Percentiles rank a stretch among this genome's conserved stretches.
These are phyloP conservation scores for Zygosaccharomyces lentus DNA, from an alignment of 805 yeast species.

Conservation along the genomic window DNA sequence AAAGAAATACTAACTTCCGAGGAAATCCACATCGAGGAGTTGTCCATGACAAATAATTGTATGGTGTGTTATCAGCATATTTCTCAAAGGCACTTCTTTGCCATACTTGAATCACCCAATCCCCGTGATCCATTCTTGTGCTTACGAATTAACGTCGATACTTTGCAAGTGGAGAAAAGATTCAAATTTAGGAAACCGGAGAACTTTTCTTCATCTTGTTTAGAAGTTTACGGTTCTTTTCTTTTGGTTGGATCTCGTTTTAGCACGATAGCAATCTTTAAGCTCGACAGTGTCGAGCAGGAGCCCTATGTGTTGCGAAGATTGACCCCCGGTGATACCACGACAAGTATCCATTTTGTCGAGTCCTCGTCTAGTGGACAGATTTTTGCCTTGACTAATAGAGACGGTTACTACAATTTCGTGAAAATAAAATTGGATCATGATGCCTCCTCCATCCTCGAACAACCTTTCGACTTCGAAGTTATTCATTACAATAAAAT, in stretches of 20 bases:
- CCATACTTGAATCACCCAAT: constrained; percentile 59
- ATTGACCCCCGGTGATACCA: constrained; percentile 61
- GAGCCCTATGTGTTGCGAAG: constrained; percentile 39
- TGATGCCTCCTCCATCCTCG: background rate
- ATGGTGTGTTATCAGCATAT: constrained; percentile 29
- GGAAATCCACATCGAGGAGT: constrained; percentile 24
- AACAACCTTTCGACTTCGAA: constrained; percentile 3
- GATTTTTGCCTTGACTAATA: constrained; percentile 47
- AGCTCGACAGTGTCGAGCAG: constrained; percentile 29
- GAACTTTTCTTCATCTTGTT: constrained; percentile 56
- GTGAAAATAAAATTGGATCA: constrained; percentile 28
- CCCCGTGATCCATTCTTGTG: constrained; percentile 51
- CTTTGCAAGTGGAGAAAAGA: constrained; percentile 27
- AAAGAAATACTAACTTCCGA: constrained; percentile 23
- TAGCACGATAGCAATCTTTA: constrained; percentile 59
- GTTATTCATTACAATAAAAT: constrained; percentile 55
- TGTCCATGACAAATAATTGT: constrained; percentile 49
- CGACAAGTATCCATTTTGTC: constrained; percentile 49
- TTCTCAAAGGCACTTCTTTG: constrained; percentile 24
- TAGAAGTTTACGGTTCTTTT: constrained; percentile 41
- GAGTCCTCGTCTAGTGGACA: constrained; percentile 24
- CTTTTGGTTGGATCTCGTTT: constrained; percentile 68
- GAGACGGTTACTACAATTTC: constrained; percentile 62
- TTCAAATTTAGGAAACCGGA: constrained; percentile 39
- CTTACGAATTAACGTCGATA: constrained; percentile 33